Conservation (phyloP, 345 rosid genomes). For the Bretschneidera sinensis region DNA sequence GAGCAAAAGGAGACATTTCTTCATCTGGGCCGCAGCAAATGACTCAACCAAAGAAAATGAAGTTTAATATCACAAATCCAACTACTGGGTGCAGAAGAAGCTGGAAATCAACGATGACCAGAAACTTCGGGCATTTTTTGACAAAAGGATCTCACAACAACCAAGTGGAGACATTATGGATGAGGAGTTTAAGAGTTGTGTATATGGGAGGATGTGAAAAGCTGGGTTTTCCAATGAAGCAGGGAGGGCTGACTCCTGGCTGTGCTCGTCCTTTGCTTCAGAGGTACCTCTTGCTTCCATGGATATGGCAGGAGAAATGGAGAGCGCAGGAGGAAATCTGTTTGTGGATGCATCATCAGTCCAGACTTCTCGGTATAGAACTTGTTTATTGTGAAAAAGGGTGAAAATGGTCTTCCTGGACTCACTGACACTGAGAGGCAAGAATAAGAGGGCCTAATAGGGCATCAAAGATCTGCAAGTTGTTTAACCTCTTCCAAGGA, state of each 20-base stretch:
- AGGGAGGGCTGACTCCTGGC: no score
- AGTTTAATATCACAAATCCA: conserved; percentile 47
- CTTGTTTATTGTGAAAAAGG: conserved; percentile 87
- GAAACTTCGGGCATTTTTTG: conserved; percentile 62
- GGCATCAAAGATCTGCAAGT: conserved; percentile 78
- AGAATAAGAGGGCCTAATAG: conserved; percentile 96
- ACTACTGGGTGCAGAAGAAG: conserved; percentile 53
- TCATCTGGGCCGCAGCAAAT: background rate
- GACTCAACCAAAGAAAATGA: conserved; percentile 21
- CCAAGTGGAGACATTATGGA: conserved; percentile 72
- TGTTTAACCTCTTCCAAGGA: conserved; percentile 83
- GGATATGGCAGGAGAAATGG: conserved; percentile 78
- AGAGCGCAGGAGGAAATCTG: conserved; percentile 84
- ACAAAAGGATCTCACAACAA: conserved; percentile 87
- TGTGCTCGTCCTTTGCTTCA: no score
- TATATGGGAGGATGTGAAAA: conserved; percentile 89
- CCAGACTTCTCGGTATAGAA: conserved; percentile 81
- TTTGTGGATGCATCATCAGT: conserved; percentile 88
- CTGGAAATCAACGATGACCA: conserved; percentile 49
- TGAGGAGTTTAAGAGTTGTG: conserved; percentile 85
- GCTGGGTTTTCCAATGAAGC: conserved; percentile 92
- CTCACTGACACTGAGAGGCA: conserved; percentile 83
- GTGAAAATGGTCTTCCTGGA: conserved; percentile 80
- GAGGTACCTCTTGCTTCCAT: conserved; percentile 81
- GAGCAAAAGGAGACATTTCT: conserved; percentile 5